Percentiles rank a stretch among this genome's conserved stretches.
Evolutionary conservation across 2,329 filamentous ascomycete species (phyloP).

Genomic region (Diplodia sapinea): DNA sequence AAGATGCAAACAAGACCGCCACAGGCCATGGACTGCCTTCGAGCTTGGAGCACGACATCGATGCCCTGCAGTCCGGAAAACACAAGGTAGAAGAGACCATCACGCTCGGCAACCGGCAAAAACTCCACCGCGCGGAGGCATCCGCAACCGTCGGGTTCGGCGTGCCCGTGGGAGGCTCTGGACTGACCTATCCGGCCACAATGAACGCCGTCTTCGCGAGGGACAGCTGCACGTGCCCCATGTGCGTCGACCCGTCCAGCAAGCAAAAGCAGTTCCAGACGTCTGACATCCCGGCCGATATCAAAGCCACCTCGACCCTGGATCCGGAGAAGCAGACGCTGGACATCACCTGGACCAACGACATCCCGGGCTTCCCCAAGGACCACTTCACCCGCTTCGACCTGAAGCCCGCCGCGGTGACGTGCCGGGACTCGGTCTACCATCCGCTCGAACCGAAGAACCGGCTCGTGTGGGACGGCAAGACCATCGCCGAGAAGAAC

Average conservation of each 20-base stretch:
- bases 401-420: constrained; percentile 35
- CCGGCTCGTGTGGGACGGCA: constrained; percentile 38
- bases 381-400: constrained; percentile 48
- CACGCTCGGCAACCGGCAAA: constrained; percentile 6
- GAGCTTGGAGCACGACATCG: constrained; percentile 1
- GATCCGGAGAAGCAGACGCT: constrained; percentile 54
- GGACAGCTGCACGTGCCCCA: constrained; percentile 64
- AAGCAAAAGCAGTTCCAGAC: constrained; percentile 70
- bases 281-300: constrained; percentile 63
- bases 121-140: constrained; percentile 11
- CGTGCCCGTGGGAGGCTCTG: constrained; percentile 8
- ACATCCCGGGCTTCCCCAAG: constrained; percentile 53
- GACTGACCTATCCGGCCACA: not conserved
- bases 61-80: not conserved
- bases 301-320: constrained; percentile 41
- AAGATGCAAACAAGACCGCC: constrained; percentile 11
- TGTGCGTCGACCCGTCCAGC: constrained; percentile 64
- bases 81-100: not conserved
- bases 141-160: constrained; percentile 11
- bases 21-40: constrained; percentile 3
- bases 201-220: constrained; percentile 39
- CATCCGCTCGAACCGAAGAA: constrained; percentile 38
- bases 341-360: constrained; percentile 66
- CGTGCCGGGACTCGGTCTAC: constrained; percentile 33
- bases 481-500: constrained; percentile 53